These are phyloP conservation scores for Abrus precatorius DNA, from an alignment of 306 rosid species.

Conservation along the genomic window DNA sequence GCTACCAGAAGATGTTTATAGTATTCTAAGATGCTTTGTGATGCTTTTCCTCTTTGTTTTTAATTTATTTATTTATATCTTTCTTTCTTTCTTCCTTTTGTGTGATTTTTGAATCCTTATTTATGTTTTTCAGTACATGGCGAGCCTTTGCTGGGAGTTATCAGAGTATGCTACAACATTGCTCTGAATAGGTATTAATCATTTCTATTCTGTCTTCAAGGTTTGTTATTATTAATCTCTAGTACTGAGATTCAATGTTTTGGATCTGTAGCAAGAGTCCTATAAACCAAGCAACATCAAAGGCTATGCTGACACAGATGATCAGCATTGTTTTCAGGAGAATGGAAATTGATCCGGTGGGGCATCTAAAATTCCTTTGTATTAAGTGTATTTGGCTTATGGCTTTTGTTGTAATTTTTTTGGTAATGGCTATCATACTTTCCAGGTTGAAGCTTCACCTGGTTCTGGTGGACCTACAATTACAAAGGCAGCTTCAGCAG, in stretches of 20 bases:
- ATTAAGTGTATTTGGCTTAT: conserved; percentile 38
- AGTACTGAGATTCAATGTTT: conserved; percentile 51
- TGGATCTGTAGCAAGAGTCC: conserved; percentile 91
- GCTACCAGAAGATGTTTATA: conserved; percentile 37
- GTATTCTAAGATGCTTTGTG: conserved; percentile 18
- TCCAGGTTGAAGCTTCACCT: conserved; percentile 68
- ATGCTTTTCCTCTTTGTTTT: conserved; percentile 32
- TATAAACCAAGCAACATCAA: conserved; percentile 97
- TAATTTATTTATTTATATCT: conserved; percentile 23
- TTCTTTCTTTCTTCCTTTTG: background rate
- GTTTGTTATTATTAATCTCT: conserved; percentile 44
- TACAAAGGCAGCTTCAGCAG: conserved; percentile 61
- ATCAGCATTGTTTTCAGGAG: conserved; percentile 89
- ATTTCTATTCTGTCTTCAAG: conserved; percentile 42
- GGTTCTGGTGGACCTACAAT: conserved; percentile 63
- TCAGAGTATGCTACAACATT: conserved; percentile 97
- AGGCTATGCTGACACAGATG: conserved; percentile 99
- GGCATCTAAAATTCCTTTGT: conserved; percentile 45
- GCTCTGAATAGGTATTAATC: conserved; percentile 90
- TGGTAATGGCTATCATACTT: conserved; percentile 47
- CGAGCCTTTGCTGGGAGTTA: conserved; percentile 92
- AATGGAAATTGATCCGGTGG: conserved; percentile 94
- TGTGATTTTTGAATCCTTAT: conserved; percentile 28
- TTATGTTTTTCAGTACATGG: conserved; percentile 81
- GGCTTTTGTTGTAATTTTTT: conserved; percentile 29